phyloP scores from a whole-genome alignment of 331 rosid genomes.

The Quercus phellos region DNA sequence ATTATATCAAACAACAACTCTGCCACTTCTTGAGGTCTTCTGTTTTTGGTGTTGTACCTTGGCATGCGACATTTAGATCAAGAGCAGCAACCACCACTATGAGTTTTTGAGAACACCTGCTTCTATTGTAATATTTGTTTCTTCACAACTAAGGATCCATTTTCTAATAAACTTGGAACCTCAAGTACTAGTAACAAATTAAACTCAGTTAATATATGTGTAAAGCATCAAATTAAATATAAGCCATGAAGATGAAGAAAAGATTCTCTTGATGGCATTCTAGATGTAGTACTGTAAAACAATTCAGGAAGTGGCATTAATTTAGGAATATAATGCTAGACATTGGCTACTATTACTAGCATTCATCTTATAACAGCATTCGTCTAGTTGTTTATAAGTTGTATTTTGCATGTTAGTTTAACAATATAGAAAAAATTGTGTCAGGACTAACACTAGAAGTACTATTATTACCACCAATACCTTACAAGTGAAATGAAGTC shows the following conservation, averaged over 20 bases:
- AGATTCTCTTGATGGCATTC: background rate
- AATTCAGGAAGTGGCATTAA: background rate
- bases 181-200: constrained; percentile 51
- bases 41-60: background rate
- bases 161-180: constrained; percentile 67
- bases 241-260: background rate
- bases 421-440: background rate
- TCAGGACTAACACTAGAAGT: background rate
- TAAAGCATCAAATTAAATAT: constrained; percentile 2
- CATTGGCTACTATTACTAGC: background rate
- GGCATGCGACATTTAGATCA: constrained; percentile 19
- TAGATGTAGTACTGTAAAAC: background rate
- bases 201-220: background rate
- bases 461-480: background rate
- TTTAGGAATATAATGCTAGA: background rate
- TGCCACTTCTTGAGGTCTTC: constrained; percentile 6
- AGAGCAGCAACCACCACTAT: constrained; percentile 54
- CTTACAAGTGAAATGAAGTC: background rate
- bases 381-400: background rate
- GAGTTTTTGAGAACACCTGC: constrained; percentile 24
- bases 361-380: background rate
- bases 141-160: constrained; percentile 54
- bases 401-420: background rate
- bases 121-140: constrained; percentile 55
- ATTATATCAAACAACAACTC: background rate